phyloP scores from a whole-genome alignment of 2,329 filamentous ascomycete species.

The Claviceps capensis region DNA sequence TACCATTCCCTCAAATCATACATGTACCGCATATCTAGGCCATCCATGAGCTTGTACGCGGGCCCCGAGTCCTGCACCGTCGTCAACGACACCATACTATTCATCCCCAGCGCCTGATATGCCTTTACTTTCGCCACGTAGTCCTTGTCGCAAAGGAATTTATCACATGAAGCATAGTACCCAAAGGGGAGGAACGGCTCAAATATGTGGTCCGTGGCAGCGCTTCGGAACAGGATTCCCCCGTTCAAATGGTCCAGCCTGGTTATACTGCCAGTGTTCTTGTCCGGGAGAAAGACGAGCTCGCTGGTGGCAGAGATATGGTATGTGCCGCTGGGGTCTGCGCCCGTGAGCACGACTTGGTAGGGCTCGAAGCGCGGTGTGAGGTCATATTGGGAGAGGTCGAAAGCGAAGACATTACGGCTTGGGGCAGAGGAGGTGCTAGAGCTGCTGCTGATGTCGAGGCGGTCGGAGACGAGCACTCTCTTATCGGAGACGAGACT shows the following conservation, averaged over 20 bases:
- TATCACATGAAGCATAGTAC: conserved; percentile 29
- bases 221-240: conserved; percentile 25
- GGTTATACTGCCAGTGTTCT: conserved; percentile 27
- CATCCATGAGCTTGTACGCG: conserved; percentile 26
- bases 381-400: conserved; percentile 17
- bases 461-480: conserved; percentile 19
- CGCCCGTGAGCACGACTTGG: conserved; percentile 23
- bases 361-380: conserved; percentile 24
- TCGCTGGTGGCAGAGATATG: conserved; percentile 23
- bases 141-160: conserved; percentile 27
- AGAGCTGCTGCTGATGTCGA: conserved; percentile 17
- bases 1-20: conserved; percentile 31
- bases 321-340: conserved; percentile 15
- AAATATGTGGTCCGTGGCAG: conserved; percentile 21
- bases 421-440: conserved; percentile 9
- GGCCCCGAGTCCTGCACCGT: conserved; percentile 22
- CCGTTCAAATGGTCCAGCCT: conserved; percentile 32
- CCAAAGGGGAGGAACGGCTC: conserved; percentile 30
- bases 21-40: conserved; percentile 26
- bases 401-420: conserved; percentile 22
- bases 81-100: conserved; percentile 30
- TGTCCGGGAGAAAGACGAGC: conserved; percentile 29
- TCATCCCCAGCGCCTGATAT: conserved; percentile 26
- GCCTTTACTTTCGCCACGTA: conserved; percentile 17
- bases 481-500: conserved; percentile 16